Base-by-base conservation (phyloP, 768 basidiomycete genomes). In the Leccinum rimulosum region DNA sequence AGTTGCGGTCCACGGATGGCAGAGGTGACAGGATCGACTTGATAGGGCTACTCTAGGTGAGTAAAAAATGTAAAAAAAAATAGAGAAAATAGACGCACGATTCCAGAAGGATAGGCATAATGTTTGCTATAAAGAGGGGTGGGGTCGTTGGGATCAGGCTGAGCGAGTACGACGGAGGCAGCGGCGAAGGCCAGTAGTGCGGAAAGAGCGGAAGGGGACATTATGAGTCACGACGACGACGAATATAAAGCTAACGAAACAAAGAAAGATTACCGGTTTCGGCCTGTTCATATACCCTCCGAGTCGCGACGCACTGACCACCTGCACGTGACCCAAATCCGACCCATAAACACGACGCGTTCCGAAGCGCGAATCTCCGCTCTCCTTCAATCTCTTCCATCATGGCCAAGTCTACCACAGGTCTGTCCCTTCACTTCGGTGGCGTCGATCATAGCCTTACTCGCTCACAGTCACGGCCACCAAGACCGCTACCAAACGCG, bases 401-500 rank as follows among this genome's bases (percentile, higher is more conserved):
- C 66, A 85, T 85, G 84, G 79, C 81, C 51, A 84, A 82, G 61
- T 71, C 81, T 9, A 68, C 77, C 11, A 81, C 82, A 56, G 80
- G 84, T 82, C 55, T 15, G 75, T 68, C 35, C 43, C 45, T 22
- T 6, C 47, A 17, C 19, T 14, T 14, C 19, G 3, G 17, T 35
- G 6, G 25, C 45, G 14, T 6, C 50, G 27, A 53, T 36, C 4
- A 28, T 4, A 30, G 9, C n/a, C 66, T 59, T 62, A 58, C 49
- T 15, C 45, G 12, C 36, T n/a, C 17, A n/a, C 56, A 84, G 84
- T 72, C 55, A 82, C 81, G 6, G 77, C 76, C 60, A 82, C 82
- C 51, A 85, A 84, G 73, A 64, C 79, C 1, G 83, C 84, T n/a
- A 83, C 83, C 8, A 83, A 82, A 66, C 68, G 76, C 3, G 80